Base-by-base conservation (phyloP, 176 grass and related monocot genomes). In the Oryza meridionalis region DNA sequence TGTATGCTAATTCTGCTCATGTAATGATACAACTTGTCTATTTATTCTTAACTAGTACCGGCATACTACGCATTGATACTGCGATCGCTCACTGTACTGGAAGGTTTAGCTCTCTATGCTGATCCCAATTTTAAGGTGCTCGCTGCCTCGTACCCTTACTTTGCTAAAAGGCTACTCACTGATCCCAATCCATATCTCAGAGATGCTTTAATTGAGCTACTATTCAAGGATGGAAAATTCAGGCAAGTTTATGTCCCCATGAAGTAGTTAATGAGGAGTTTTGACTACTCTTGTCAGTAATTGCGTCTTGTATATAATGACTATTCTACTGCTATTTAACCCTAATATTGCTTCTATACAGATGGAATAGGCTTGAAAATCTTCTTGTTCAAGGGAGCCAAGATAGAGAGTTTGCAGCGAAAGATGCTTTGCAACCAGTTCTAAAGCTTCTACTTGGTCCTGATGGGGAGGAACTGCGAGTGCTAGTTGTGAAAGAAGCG, bases 331-430 rank as follows among this genome's bases (percentile, higher is more conserved):
- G 29, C 46, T 70, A n/a, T 13, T 84, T 92, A n/a, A 79, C 40
- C 2, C 58, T 62, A 62, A 22, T 27, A 73, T 86, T 78, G 40
- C 19, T 13, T 77, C 62, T 31, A 33, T 89, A 81, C 84, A 98
- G 96, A 85, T 98, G 96, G 96, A 98, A 94, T 87, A 95, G 96
- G 86, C 93, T 98, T 87, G 96, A 98, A 86, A 98, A 98, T 80
- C 96, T 98, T 92, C 89, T 98, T 74, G 93, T 90, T 69, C 96
- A 98, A 89, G 96, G 96, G 44, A 85, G 89, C 22, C 92, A 94
- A 74, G 96, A 98, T 85, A 91, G 90, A 87, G 96, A 98, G 45
- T 98, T 98, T 61, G 88, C 81, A 58, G 84, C 96, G 7, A 98
- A 94, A 91, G 96, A 98, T 84, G 96, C 96, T 82, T 83, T 98